Evolutionary conservation across 2,329 filamentous ascomycete genomes (phyloP).

Genomic region (Stemphylium beticola): DNA sequence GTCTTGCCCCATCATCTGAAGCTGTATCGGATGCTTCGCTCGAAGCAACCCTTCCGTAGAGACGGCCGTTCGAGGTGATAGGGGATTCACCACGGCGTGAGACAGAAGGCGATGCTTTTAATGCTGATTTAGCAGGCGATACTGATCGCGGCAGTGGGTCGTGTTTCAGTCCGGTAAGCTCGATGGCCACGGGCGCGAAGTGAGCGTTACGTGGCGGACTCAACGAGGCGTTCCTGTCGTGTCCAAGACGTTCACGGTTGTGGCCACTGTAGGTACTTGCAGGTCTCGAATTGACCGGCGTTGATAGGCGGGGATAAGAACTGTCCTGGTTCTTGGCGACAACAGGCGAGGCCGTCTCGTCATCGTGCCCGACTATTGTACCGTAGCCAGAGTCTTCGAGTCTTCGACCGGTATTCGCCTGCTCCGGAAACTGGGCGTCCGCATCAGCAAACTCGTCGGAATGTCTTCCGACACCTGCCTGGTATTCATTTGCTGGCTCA

Average conservation of each 20-base stretch:
- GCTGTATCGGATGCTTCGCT: conserved; percentile 65
- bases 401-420: conserved; percentile 27
- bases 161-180: conserved; percentile 64
- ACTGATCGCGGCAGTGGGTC: conserved; percentile 72
- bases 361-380: conserved; percentile 8
- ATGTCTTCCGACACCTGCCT: conserved; percentile 9
- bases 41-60: conserved; percentile 50
- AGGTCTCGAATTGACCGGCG: conserved; percentile 13
- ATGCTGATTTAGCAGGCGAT: conserved; percentile 77
- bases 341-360: conserved; percentile 25
- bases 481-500: conserved; percentile 9
- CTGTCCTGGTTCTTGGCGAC: conserved; percentile 34
- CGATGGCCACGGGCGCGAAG: conserved; percentile 65
- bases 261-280: conserved; percentile 14
- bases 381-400: conserved; percentile 20
- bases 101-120: conserved; percentile 69
- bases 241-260: conserved; percentile 28
- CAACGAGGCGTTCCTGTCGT: conserved; percentile 49
- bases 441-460: conserved; percentile 56
- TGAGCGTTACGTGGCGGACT: conserved; percentile 73
- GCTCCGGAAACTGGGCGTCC: conserved; percentile 36
- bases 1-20: conserved; percentile 51
- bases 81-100: conserved; percentile 52
- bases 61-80: conserved; percentile 60
- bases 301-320: conserved; percentile 31